Evolutionary conservation across 2,329 filamentous ascomycete species (phyloP), one percentile per base, ranked within the genome.

Genomic region (Tolypocladium tundrense): DNA sequence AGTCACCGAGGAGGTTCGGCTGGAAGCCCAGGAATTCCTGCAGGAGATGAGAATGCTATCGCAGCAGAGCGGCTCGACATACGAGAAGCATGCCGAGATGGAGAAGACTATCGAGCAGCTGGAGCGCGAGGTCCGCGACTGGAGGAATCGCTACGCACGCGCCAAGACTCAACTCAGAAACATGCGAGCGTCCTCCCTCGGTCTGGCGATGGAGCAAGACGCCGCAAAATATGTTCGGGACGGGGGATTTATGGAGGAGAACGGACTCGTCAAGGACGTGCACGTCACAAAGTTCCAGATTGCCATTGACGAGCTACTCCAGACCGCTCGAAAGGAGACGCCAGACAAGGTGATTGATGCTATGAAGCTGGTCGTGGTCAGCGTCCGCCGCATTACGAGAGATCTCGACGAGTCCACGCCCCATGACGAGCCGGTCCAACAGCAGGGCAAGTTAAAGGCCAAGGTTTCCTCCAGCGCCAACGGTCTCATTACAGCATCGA

Each of bases 221-320:
- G 85, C 86, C n/a, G 83, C 82, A 54, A 83, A 81, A 62, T 83
- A 86, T 61, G 73, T 86, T 45, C 82, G 83, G 55, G 85, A 90
- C 56, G 82, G 82, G 67, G 84, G 80, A 33, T 87, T 94, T 63
- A 81, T 83, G 27, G 81, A 88, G 42, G 82, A 87, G 14, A 82
- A 86, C 59, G 94, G 94, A 7, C 72, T 94, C 27, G 85, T 99
- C 65, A 92, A 90, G 73, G 94, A 97, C 72, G 83, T 97, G 14
- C 89, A 97, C 69, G 85, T 99, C 63, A 97, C 93, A 55, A 92
- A 90, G 68, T 97, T 96, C 76, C 94, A 99, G 72, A 87, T 97
- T 60, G 84, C 91, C 27, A 89, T 99, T 60, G 93, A 99, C 68
- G 93, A 97, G 66, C 80, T 97, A 43, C 79, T 99, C 41, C 87